phyloP scores from a whole-genome alignment of 495 filamentous ascomycete species.

The Podospora sp. region DNA sequence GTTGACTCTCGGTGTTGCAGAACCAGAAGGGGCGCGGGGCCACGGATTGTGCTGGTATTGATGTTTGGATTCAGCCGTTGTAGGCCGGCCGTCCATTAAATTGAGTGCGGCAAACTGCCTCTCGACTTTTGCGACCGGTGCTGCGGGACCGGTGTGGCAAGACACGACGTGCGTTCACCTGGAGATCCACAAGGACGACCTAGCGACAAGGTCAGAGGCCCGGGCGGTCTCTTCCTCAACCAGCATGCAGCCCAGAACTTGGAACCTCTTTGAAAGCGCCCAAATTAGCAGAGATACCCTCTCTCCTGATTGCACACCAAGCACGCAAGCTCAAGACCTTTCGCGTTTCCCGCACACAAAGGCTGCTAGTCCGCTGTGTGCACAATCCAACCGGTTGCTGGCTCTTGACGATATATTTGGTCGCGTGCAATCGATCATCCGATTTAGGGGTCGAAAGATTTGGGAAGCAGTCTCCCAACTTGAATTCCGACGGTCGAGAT shows the following conservation, averaged over 20 bases:
- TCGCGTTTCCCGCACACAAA: background rate
- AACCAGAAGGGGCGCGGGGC: conserved; percentile 36
- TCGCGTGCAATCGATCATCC: background rate
- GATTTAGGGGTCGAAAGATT: background rate
- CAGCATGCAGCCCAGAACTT: background rate
- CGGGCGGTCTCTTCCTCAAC: conserved; percentile 17
- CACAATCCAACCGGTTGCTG: background rate
- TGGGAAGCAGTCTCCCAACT: background rate
- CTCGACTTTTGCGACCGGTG: conserved; percentile 24
- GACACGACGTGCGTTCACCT: conserved; percentile 15
- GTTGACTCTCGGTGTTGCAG: conserved; percentile 30
- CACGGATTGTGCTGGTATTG: conserved; percentile 49
- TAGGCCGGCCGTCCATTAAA: conserved; percentile 56
- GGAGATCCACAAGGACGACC: conserved; percentile 16
- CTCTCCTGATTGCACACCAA: background rate
- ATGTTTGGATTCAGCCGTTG: conserved; percentile 55
- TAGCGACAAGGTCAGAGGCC: conserved; percentile 16
- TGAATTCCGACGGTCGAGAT: background rate
- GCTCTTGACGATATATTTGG: background rate
- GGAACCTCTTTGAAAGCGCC: background rate
- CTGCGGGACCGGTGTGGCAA: conserved; percentile 22
- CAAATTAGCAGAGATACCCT: background rate
- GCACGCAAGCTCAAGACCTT: background rate
- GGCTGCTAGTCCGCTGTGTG: background rate
- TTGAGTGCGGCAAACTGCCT: conserved; percentile 33